Percentiles rank a stretch among this genome's conserved stretches.
Conservation (phyloP, 257 asterid species). For the Eucommia ulmoides region DNA sequence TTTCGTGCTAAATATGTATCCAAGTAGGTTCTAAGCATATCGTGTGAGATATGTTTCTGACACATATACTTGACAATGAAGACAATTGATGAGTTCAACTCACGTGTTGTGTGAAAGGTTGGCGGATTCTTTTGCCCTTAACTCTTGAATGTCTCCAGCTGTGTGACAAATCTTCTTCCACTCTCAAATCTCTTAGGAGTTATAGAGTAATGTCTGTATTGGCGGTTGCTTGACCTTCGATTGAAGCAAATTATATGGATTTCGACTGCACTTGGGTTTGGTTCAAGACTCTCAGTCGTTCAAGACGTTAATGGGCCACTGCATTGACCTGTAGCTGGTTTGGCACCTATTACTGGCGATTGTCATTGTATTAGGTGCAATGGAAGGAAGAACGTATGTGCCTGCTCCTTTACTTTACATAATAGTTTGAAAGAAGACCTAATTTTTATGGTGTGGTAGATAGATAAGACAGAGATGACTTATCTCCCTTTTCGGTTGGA, state of each 20-base stretch:
- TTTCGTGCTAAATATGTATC: too few relatives aligned
- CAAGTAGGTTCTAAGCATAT: too few relatives aligned
- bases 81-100: too few relatives aligned
- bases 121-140: not conserved
- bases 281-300: not conserved
- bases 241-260: not conserved
- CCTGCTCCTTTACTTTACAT: not conserved
- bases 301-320: not conserved
- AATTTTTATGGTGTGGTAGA: too few relatives aligned
- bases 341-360: not conserved
- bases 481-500: too few relatives aligned
- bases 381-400: not conserved
- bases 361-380: not conserved
- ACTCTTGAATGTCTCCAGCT: not conserved
- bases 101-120: too few relatives aligned
- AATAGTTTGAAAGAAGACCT: too few relatives aligned
- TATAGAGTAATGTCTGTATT: not conserved
- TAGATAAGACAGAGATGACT: too few relatives aligned
- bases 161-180: not conserved
- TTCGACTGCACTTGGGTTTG: not conserved
- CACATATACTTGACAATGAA: too few relatives aligned
- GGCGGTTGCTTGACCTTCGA: not conserved
- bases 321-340: not conserved
- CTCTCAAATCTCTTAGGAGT: not conserved
- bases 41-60: too few relatives aligned